Conservation (phyloP, 441 rosid genomes). For the Erodium chrysanthum region DNA sequence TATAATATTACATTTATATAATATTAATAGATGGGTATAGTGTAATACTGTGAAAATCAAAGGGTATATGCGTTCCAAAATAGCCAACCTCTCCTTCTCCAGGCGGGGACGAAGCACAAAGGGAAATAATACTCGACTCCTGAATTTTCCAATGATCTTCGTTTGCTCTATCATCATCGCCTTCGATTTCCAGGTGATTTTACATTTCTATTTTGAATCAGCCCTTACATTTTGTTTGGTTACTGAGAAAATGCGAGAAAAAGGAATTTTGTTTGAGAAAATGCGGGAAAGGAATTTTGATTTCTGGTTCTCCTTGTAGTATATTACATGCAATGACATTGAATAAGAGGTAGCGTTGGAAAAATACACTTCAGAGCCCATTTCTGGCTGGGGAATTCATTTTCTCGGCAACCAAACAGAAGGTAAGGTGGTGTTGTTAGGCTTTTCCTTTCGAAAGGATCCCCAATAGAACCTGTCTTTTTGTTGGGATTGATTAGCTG, state of each 20-base stretch:
- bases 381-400: neutral
- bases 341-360: neutral
- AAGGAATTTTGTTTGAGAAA: too few relatives aligned
- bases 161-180: neutral
- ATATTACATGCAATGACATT: neutral
- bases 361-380: neutral
- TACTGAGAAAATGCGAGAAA: too few relatives aligned
- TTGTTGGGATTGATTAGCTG: neutral
- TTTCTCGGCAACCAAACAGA: constrained; percentile 1
- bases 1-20: too few relatives aligned
- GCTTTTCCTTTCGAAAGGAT: neutral
- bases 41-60: neutral
- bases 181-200: constrained; percentile 1
- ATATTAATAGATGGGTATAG: too few relatives aligned
- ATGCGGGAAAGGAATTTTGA: neutral
- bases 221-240: neutral
- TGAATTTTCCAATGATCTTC: neutral
- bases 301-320: neutral
- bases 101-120: neutral
- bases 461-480: neutral
- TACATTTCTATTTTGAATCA: neutral
- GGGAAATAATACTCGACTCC: too few relatives aligned
- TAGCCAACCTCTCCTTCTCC: neutral
- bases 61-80: neutral
- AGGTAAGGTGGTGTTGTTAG: neutral